Evolutionary conservation across 208 protist species (phyloP).

Genomic region (Endotrypanum monterogeii): DNA sequence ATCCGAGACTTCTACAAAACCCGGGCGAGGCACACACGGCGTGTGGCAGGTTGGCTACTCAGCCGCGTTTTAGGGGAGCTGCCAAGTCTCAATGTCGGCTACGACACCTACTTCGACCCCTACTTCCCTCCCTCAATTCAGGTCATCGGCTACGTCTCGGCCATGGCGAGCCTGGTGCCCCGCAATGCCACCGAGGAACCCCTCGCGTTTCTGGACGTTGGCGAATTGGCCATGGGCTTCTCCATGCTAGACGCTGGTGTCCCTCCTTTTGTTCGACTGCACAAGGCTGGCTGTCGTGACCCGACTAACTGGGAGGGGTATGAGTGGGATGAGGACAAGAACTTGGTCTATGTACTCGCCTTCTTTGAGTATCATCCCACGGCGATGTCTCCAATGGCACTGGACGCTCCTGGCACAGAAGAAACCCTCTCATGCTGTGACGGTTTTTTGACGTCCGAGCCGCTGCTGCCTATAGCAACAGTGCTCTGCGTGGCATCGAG

Average conservation of each 20-base stretch:
- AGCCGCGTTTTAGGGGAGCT: constrained; percentile 71
- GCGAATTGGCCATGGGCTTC: constrained; percentile 74
- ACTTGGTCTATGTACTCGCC: constrained; percentile 62
- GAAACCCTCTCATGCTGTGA: constrained; percentile 62
- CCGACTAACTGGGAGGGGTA: constrained; percentile 45
- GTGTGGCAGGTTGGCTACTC: constrained; percentile 85
- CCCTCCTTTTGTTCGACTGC: constrained; percentile 75
- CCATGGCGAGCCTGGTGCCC: constrained; percentile 78
- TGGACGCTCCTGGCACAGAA: constrained; percentile 13
- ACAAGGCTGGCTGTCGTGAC: constrained; percentile 42
- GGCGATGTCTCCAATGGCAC: constrained; percentile 25
- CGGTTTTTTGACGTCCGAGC: constrained; percentile 57
- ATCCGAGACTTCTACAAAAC: background rate
- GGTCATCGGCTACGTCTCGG: constrained; percentile 84
- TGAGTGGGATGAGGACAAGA: constrained; percentile 45
- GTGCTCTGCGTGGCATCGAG: constrained; percentile 63
- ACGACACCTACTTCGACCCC: constrained; percentile 86
- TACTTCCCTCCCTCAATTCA: constrained; percentile 63
- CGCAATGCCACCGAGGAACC: constrained; percentile 25
- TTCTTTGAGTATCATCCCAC: constrained; percentile 70
- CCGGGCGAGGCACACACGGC: constrained; percentile 60
- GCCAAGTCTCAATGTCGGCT: constrained; percentile 75
- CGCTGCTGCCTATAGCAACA: constrained; percentile 79
- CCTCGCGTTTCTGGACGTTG: constrained; percentile 81
- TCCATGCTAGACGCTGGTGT: constrained; percentile 86